Base-by-base conservation (phyloP, 345 rosid species). In the Eucalyptus lansdowneana region DNA sequence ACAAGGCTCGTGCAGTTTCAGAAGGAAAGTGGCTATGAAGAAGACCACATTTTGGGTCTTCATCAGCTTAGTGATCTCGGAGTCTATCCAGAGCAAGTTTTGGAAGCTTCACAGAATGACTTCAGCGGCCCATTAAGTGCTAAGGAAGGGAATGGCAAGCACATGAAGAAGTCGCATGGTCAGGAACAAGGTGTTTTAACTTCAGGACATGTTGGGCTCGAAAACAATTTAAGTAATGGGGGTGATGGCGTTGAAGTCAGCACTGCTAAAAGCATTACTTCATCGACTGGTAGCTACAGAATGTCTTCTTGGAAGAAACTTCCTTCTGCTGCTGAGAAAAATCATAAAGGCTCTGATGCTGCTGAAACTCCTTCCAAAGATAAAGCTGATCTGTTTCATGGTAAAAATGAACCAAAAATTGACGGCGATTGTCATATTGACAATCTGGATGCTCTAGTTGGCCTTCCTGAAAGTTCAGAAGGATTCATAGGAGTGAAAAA, bases 271-370 rank as follows among this genome's bases (percentile, higher is more conserved):
- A 98, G 97, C 92, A 90, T 42, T 25, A 96, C 95, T 93, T 98
- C 99, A 90, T 88, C 94, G n/a, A 83, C 98, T 60, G 94, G 98
- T 89, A 96, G 96, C 93, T 93, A 88, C 89, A 93, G 93, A 92
- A 98, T 98, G 98, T 96, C 99, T 69, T 98, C 99, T 86, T 98
- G 98, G 98, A 98, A 95, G 95, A 98, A 94, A 93, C 94, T 97
- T 91, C 99, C 99, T 72, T 94, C 96, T 80, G 97, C 96, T 76
- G 93, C 97, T 12, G 94, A 93, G 89, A 96, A 92, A 92, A 97
- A 97, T 62, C 94, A 92, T 87, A 95, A 93, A 90, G 93, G 91
- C 54, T 54, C 85, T 88, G 94, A 92, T 86, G 92, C 91, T 91
- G 91, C 86, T 90, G 94, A 93, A 81, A 89, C 91, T 34, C 92